Evolutionary conservation across 1,284 basidiomycete species (phyloP).

Genomic region (Pholiota adiposa): DNA sequence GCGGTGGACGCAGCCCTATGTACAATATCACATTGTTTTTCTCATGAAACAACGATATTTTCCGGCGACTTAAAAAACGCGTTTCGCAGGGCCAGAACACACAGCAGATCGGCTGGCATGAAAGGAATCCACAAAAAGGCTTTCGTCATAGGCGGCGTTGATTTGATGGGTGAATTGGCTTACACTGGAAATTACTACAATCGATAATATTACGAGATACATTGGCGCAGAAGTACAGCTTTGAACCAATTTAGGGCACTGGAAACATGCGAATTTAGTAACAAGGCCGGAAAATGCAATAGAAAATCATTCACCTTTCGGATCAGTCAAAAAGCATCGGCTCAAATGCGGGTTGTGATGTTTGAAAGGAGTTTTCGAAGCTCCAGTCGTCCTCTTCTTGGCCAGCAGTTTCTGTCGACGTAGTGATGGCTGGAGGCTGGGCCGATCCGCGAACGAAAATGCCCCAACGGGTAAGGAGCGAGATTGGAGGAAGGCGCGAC

Average conservation of each 20-base stretch:
- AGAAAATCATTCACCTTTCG: not conserved
- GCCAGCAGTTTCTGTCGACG: slow-evolving; percentile 18
- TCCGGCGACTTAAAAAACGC: not conserved
- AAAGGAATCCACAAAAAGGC: too few species aligned
- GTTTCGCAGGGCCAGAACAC: not conserved
- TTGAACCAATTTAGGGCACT: not conserved
- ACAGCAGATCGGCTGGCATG: not conserved
- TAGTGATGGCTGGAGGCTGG: not conserved
- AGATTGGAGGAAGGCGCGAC: slow-evolving; percentile 35
- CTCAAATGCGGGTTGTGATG: slow-evolving; percentile 20
- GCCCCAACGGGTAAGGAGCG: slow-evolving; percentile 40
- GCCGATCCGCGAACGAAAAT: slow-evolving; percentile 26
- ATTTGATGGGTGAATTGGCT: not conserved
- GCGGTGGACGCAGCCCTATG: not conserved
- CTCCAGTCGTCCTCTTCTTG: slow-evolving; percentile 47
- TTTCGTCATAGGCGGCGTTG: not conserved
- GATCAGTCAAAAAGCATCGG: slow-evolving; percentile 25
- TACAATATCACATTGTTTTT: not conserved
- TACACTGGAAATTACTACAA: not conserved
- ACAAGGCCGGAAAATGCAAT: not conserved
- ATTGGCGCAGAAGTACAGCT: not conserved
- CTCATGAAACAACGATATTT: not conserved
- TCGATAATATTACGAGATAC: not conserved
- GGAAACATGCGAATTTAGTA: not conserved
- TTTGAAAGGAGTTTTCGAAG: slow-evolving; percentile 16